Conservation (phyloP, 2,329 filamentous ascomycete species). For the Kalaharituber pfeilii region DNA sequence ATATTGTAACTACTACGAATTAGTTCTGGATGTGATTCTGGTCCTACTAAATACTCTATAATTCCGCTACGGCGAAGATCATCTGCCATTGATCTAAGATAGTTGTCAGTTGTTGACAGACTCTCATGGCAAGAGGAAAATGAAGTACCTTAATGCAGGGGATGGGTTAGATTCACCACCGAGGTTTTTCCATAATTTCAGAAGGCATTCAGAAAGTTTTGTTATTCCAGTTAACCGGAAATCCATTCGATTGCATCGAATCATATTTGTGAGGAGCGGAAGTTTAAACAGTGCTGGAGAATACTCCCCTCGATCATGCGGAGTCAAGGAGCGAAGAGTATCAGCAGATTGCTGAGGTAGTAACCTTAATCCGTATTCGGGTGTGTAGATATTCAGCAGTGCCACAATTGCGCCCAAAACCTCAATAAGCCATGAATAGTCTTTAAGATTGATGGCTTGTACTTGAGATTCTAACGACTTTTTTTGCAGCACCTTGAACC, state of each 20-base stretch:
- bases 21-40: conserved; percentile 82
- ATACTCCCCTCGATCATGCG: background rate
- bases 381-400: background rate
- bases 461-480: conserved; percentile 14
- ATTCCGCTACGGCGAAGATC: conserved; percentile 54
- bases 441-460: conserved; percentile 14
- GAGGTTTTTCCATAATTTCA: conserved; percentile 34
- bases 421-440: conserved; percentile 12
- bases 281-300: conserved; percentile 5
- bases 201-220: background rate
- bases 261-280: conserved; percentile 17
- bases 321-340: background rate
- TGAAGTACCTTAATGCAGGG: conserved; percentile 12
- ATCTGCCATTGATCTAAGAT: conserved; percentile 39
- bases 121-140: conserved; percentile 1
- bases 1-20: conserved; percentile 69
- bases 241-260: conserved; percentile 18
- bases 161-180: background rate
- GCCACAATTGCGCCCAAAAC: background rate
- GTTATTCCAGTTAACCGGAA: background rate
- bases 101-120: background rate
- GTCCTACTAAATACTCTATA: conserved; percentile 71
- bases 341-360: background rate
- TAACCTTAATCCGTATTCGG: background rate
- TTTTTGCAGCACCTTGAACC: background rate